Evolutionary conservation across 2,329 filamentous ascomycete species (phyloP).

Genomic region (Pseudocercospora cruenta): DNA sequence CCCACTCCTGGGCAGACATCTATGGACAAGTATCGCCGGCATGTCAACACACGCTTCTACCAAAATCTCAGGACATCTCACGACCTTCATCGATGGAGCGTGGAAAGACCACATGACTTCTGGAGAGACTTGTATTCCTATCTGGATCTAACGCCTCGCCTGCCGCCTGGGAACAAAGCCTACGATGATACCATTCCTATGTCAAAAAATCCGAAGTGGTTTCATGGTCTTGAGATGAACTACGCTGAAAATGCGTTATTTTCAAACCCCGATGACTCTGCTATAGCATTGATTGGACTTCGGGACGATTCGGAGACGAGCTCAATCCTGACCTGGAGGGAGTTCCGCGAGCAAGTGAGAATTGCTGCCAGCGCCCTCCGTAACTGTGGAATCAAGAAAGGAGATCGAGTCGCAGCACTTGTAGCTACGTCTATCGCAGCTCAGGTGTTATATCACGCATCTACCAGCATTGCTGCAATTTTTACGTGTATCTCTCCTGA

Average conservation of each 20-base stretch:
- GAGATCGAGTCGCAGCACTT: slow-evolving; percentile 46
- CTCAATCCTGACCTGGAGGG: slow-evolving; percentile 45
- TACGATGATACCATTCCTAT: slow-evolving; percentile 45
- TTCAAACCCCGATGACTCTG: slow-evolving; percentile 40
- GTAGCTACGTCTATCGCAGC: slow-evolving; percentile 50
- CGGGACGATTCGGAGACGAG: slow-evolving; percentile 44
- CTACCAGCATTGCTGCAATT: slow-evolving; percentile 48
- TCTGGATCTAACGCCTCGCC: slow-evolving; percentile 40
- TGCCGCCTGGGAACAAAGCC: slow-evolving; percentile 40
- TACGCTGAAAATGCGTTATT: slow-evolving; percentile 48
- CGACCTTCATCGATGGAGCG: slow-evolving; percentile 47
- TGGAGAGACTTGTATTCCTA: slow-evolving; percentile 50
- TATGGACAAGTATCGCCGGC: slow-evolving; percentile 37
- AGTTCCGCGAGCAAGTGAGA: slow-evolving; percentile 45
- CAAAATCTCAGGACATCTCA: slow-evolving; percentile 35
- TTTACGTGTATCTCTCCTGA: slow-evolving; percentile 52
- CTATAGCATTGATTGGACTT: slow-evolving; percentile 46
- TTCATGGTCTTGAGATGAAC: slow-evolving; percentile 43
- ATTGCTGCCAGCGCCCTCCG: slow-evolving; percentile 44
- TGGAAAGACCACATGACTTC: slow-evolving; percentile 46
- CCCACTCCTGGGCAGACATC: slow-evolving; percentile 27
- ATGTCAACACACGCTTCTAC: slow-evolving; percentile 36
- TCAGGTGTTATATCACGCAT: slow-evolving; percentile 47
- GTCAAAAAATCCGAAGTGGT: slow-evolving; percentile 45
- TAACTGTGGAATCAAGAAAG: slow-evolving; percentile 42